Conservation (phyloP, 768 basidiomycete species). For the Pholiota conissans region DNA sequence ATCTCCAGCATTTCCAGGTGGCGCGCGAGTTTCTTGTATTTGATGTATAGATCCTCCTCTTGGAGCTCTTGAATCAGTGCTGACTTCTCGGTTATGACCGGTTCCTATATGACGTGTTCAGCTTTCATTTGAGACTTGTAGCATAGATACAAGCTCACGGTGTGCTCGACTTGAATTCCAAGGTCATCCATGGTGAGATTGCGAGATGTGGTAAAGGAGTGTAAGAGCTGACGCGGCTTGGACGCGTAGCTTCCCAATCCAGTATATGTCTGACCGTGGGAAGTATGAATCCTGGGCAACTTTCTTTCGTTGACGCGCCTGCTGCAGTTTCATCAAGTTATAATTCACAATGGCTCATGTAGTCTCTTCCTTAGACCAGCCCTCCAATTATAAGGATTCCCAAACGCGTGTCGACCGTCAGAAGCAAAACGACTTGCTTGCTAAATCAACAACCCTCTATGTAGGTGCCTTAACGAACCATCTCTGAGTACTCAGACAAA, state of each 20-base stretch:
- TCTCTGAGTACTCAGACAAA: background rate
- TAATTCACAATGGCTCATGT: slow-evolving; percentile 75
- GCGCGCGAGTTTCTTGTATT: slow-evolving; percentile 94
- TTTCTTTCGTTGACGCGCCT: background rate
- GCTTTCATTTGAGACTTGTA: background rate
- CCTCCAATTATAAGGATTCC: slow-evolving; percentile 96
- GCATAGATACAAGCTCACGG: slow-evolving; percentile 46
- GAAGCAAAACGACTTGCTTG: slow-evolving; percentile 77
- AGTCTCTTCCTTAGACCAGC: slow-evolving; percentile 82
- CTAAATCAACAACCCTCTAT: slow-evolving; percentile 87
- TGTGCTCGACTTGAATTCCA: slow-evolving; percentile 80
- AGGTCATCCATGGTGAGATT: slow-evolving; percentile 77
- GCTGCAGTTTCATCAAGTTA: background rate
- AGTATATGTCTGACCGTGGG: slow-evolving; percentile 34
- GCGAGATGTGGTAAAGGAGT: slow-evolving; percentile 21
- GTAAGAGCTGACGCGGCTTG: slow-evolving; percentile 48
- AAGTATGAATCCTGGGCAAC: slow-evolving; percentile 15
- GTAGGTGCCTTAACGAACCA: slow-evolving; percentile 46
- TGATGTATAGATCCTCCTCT: slow-evolving; percentile 92
- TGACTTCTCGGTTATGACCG: slow-evolving; percentile 86
- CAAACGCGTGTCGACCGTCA: slow-evolving; percentile 78
- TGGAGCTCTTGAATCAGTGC: slow-evolving; percentile 85
- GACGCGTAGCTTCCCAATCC: slow-evolving; percentile 38
- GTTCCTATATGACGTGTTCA: slow-evolving; percentile 58
- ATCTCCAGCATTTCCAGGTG: slow-evolving; percentile 96